These are phyloP conservation scores for Chrysosporium queenslandicum DNA, from an alignment of 2,329 filamentous ascomycete species.

Conservation along the genomic window DNA sequence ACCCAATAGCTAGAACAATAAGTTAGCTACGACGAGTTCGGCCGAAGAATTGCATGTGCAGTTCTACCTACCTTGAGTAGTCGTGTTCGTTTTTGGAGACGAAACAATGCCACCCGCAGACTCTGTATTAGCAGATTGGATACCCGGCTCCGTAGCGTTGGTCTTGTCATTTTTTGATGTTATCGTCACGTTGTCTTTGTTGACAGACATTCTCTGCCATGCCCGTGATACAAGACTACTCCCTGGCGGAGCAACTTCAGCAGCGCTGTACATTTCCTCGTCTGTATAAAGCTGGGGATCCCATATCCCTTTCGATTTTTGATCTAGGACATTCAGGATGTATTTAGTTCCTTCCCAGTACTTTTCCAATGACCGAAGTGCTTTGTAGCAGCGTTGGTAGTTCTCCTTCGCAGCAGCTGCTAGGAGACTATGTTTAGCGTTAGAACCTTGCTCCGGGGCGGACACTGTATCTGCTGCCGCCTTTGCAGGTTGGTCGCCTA, in stretches of 20 bases:
- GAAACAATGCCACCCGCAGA: background rate
- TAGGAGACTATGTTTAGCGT: conserved; percentile 61
- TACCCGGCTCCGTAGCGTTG: background rate
- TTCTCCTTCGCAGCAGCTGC: conserved; percentile 76
- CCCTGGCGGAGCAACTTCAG: conserved; percentile 42
- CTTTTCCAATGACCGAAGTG: conserved; percentile 64
- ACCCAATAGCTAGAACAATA: conserved; percentile 53
- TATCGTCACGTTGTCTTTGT: background rate
- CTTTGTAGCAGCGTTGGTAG: conserved; percentile 78
- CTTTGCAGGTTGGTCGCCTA: conserved; percentile 27
- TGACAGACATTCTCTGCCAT: conserved; percentile 30
- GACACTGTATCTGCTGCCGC: too few relatives aligned
- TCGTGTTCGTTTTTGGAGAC: background rate
- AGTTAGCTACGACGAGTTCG: conserved; percentile 31
- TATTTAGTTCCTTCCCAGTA: conserved; percentile 86
- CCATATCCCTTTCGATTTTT: conserved; percentile 77
- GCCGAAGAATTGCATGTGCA: background rate
- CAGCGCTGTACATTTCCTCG: conserved; percentile 69
- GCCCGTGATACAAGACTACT: conserved; percentile 46
- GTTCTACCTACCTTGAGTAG: background rate
- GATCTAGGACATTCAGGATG: conserved; percentile 74
- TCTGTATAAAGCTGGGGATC: conserved; percentile 57
- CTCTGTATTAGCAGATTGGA: background rate
- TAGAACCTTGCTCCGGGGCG: conserved; percentile 26
- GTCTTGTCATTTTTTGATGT: background rate